These are phyloP conservation scores for Hymenoscyphus salicellus DNA, from an alignment of 2,329 filamentous ascomycete genomes.

Conservation along the genomic window DNA sequence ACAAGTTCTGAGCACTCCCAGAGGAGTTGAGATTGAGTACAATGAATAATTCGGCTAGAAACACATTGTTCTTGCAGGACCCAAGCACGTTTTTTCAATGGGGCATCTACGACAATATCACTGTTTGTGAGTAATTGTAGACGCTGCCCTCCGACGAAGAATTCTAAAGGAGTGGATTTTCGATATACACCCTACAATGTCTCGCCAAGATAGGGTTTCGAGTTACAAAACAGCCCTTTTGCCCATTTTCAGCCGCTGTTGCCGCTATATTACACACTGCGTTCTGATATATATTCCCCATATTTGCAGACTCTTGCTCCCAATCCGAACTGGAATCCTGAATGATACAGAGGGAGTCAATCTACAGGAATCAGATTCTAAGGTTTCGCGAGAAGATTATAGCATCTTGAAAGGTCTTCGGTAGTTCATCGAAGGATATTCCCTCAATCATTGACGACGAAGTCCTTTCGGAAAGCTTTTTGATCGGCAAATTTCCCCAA, in stretches of 20 bases:
- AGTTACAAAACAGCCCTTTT: not conserved
- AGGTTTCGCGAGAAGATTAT: not conserved
- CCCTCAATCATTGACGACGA: not conserved
- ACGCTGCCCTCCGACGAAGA: not conserved
- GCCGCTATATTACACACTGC: not conserved
- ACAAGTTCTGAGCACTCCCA: not conserved
- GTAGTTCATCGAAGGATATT: not conserved
- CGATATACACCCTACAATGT: not conserved
- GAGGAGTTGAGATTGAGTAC: not conserved
- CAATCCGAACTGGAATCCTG: not conserved
- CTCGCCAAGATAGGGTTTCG: not conserved
- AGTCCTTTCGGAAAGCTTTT: not conserved
- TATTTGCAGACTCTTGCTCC: not conserved
- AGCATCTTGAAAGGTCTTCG: not conserved
- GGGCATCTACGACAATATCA: not conserved
- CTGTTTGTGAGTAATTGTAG: no score
- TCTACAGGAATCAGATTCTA: not conserved
- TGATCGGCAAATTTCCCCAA: not conserved
- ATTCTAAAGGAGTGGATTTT: not conserved
- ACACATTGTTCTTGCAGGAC: not conserved
- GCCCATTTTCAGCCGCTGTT: not conserved
- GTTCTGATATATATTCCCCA: not conserved
- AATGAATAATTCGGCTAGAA: not conserved
- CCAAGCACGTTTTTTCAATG: not conserved
- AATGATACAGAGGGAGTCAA: not conserved